phyloP scores from a whole-genome alignment of 106 monocot genomes.

The Apostasia ramifera region DNA sequence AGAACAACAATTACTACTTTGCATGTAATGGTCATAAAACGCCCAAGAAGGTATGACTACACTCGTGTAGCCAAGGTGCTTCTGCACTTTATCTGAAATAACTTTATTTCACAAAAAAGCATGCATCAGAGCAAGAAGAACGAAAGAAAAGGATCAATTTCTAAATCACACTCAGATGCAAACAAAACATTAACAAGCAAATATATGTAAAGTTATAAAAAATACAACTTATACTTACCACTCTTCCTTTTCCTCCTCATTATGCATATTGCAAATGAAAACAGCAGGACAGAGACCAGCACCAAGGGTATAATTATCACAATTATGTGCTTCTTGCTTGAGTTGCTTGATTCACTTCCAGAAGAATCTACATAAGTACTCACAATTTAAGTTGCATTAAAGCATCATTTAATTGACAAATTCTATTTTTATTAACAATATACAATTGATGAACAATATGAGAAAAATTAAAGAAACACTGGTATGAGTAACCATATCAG shows the following conservation, averaged over 20 bases:
- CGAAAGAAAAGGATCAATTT: neutral
- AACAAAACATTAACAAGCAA: too few relatives aligned
- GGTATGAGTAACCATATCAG: too few relatives aligned
- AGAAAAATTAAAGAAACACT: too few relatives aligned
- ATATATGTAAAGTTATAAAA: too few relatives aligned
- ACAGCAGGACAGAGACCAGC: neutral
- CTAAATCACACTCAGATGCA: too few relatives aligned
- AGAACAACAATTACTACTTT: too few relatives aligned
- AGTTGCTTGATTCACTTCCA: neutral
- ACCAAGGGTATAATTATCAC: neutral
- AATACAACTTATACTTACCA: neutral
- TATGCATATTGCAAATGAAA: neutral
- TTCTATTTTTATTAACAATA: too few relatives aligned
- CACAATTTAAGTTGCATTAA: neutral
- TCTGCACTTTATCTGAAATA: conserved; percentile 15
- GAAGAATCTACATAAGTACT: neutral
- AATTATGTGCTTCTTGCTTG: neutral
- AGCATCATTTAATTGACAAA: neutral
- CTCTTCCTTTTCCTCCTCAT: neutral
- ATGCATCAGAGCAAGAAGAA: neutral
- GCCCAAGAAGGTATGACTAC: too few relatives aligned
- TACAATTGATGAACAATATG: too few relatives aligned
- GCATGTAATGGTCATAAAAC: too few relatives aligned
- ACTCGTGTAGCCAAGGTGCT: neutral
- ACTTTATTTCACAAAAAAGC: too few relatives aligned